Percentiles rank a stretch among this genome's conserved stretches.
phyloP scores from a whole-genome alignment of 108 stramenopile genomes.

The Aurantiochytrium sp. region DNA sequence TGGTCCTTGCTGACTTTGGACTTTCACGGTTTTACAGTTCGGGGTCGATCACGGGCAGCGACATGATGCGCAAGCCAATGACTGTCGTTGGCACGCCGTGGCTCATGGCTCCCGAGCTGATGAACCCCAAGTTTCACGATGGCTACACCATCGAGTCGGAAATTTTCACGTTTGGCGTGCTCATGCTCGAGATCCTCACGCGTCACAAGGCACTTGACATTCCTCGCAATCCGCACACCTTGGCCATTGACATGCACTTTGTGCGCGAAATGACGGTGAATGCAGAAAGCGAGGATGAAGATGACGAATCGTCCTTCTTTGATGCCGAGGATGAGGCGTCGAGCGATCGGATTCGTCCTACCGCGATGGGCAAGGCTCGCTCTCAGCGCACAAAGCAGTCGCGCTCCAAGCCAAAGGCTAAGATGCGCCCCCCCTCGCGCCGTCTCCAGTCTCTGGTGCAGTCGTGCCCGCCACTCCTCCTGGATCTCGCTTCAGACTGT shows the following conservation, averaged over 20 bases:
- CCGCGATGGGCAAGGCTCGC: not conserved
- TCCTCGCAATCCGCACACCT: not conserved
- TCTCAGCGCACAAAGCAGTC: not conserved
- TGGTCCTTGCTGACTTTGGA: not conserved
- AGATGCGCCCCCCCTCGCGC: not conserved
- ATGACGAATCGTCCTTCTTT: not conserved
- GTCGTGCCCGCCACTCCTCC: not conserved
- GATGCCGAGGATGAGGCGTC: not conserved
- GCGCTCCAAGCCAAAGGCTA: not conserved
- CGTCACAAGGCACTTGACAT: not conserved
- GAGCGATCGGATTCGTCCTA: not conserved
- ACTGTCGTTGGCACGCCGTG: not conserved
- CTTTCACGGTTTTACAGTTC: not conserved
- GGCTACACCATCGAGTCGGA: slow-evolving; percentile 2
- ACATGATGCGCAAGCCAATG: not conserved
- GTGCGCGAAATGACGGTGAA: not conserved
- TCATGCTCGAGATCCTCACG: not conserved
- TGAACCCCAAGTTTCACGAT: not conserved
- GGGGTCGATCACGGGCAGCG: not conserved
- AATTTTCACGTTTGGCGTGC: not conserved
- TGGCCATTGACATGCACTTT: not conserved
- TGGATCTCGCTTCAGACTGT: not conserved
- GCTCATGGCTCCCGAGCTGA: slow-evolving; percentile 13
- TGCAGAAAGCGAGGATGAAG: not conserved
- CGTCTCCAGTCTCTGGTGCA: not conserved